Evolutionary conservation across 192 early-diverging fungal genomes (phyloP).

Genomic region (Coemansia sp.): DNA sequence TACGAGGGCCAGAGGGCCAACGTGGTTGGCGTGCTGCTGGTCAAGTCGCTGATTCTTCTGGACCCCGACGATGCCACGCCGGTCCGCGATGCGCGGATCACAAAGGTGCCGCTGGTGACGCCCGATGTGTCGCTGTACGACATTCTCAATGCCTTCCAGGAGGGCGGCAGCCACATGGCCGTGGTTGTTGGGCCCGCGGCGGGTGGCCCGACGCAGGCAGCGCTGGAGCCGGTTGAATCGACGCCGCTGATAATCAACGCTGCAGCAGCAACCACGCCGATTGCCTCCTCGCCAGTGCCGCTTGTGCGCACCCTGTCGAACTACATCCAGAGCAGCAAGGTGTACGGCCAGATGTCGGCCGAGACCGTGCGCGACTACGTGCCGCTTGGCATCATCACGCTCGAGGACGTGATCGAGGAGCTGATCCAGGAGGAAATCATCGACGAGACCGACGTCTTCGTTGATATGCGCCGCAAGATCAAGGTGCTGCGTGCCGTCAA

Average conservation of each 20-base stretch:
- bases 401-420: conserved; percentile 82
- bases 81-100: conserved; percentile 61
- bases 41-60: conserved; percentile 72
- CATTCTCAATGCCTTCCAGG: conserved; percentile 82
- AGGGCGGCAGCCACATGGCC: conserved; percentile 77
- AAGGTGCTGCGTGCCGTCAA: conserved; percentile 50
- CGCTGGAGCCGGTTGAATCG: conserved; percentile 5
- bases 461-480: conserved; percentile 45
- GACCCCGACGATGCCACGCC: conserved; percentile 70
- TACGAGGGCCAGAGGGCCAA: conserved; percentile 61
- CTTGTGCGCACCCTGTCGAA: conserved; percentile 36
- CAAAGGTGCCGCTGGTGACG: conserved; percentile 51
- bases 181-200: conserved; percentile 47
- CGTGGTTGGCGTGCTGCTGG: conserved; percentile 77
- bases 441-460: conserved; percentile 72
- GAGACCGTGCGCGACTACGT: conserved; percentile 40
- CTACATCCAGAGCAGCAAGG: conserved; percentile 33
- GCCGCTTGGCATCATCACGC: conserved; percentile 69
- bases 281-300: conserved; percentile 15
- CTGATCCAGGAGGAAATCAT: conserved; percentile 78
- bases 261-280: too few relatives aligned
- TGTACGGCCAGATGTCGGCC: conserved; percentile 34
- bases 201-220: background rate
- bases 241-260: conserved; percentile 20
- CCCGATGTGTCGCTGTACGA: conserved; percentile 60